Conservation (phyloP, 192 early-diverging fungal species). For the Geranomyces variabilis region DNA sequence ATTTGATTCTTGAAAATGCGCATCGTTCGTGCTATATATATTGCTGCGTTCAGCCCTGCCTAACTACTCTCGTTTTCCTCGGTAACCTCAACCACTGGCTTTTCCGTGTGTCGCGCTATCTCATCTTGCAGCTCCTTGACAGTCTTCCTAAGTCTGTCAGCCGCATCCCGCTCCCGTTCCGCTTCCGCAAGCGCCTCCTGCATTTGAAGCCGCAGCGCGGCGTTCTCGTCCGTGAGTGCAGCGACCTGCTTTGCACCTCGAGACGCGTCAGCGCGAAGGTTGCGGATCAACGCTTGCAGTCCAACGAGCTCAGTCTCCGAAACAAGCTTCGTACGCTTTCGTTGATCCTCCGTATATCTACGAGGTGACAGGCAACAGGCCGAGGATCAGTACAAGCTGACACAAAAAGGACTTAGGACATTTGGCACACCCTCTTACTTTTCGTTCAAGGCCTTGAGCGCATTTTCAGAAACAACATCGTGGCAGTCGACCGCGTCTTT, state of each 20-base stretch:
- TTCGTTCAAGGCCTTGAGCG: not conserved
- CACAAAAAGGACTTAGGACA: too few relatives aligned
- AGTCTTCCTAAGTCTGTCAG: too few relatives aligned
- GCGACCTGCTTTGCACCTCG: slow-evolving; percentile 12
- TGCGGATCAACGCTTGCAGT: slow-evolving; percentile 29
- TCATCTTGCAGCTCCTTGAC: too few relatives aligned
- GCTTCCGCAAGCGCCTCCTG: slow-evolving; percentile 11
- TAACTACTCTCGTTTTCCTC: too few relatives aligned
- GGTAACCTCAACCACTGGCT: too few relatives aligned
- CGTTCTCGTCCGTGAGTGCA: slow-evolving; percentile 1
- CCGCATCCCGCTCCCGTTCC: not conserved
- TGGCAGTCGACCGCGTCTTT: slow-evolving; percentile 40
- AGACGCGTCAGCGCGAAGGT: slow-evolving; percentile 24
- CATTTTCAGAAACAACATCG: slow-evolving; percentile 14
- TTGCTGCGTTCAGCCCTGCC: too few relatives aligned
- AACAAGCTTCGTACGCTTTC: slow-evolving; percentile 7
- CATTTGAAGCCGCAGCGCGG: not conserved
- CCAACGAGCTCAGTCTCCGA: slow-evolving; percentile 28
- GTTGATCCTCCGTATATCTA: slow-evolving; percentile 23
- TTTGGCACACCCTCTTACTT: slow-evolving; percentile 5
- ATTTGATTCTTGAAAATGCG: too few relatives aligned
- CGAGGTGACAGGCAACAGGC: too few relatives aligned
- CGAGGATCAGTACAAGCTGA: too few relatives aligned
- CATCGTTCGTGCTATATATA: too few relatives aligned
- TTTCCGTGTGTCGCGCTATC: too few relatives aligned